Percentiles rank a stretch among this genome's conserved stretches.
phyloP scores from a whole-genome alignment of 2,329 filamentous ascomycete species.

The Pseudocercospora fuligena region DNA sequence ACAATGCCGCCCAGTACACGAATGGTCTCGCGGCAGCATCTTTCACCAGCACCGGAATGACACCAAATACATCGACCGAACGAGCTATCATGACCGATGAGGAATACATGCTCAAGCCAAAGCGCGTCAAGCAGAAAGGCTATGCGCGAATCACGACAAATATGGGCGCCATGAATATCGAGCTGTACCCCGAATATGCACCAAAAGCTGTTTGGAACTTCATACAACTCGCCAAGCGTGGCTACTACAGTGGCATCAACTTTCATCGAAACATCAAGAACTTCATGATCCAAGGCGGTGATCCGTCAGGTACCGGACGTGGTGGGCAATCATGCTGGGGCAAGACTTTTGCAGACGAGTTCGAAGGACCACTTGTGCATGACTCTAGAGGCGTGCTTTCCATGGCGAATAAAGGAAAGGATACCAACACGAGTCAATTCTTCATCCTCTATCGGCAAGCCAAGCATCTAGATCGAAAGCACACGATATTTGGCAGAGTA shows the following conservation, averaged over 20 bases:
- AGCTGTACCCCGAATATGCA: slow-evolving; percentile 87
- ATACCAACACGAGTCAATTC: slow-evolving; percentile 94
- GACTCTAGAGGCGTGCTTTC: slow-evolving; percentile 77
- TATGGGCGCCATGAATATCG: slow-evolving; percentile 81
- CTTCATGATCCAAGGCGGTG: slow-evolving; percentile 98
- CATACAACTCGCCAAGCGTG: slow-evolving; percentile 80
- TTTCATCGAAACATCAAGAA: slow-evolving; percentile 95
- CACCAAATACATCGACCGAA: slow-evolving; percentile 86
- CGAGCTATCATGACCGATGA: slow-evolving; percentile 87
- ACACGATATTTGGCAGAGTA: slow-evolving; percentile 92
- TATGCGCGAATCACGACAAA: slow-evolving; percentile 91
- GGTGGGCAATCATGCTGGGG: slow-evolving; percentile 93
- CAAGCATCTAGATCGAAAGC: slow-evolving; percentile 88
- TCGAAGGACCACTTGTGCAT: slow-evolving; percentile 87
- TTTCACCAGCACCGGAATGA: slow-evolving; percentile 93
- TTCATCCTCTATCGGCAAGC: slow-evolving; percentile 89
- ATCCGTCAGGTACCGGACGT: slow-evolving; percentile 87
- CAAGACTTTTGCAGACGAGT: slow-evolving; percentile 91
- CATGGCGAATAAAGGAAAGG: slow-evolving; percentile 99
- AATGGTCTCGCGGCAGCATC: slow-evolving; percentile 90
- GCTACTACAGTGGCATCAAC: slow-evolving; percentile 81
- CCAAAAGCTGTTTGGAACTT: slow-evolving; percentile 98
- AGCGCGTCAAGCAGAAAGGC: slow-evolving; percentile 84
- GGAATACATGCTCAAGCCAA: slow-evolving; percentile 94
- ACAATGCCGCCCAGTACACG: slow-evolving; percentile 89